These are phyloP conservation scores for Camillea tinctor DNA, from an alignment of 2,329 filamentous ascomycete species.

Conservation along the genomic window DNA sequence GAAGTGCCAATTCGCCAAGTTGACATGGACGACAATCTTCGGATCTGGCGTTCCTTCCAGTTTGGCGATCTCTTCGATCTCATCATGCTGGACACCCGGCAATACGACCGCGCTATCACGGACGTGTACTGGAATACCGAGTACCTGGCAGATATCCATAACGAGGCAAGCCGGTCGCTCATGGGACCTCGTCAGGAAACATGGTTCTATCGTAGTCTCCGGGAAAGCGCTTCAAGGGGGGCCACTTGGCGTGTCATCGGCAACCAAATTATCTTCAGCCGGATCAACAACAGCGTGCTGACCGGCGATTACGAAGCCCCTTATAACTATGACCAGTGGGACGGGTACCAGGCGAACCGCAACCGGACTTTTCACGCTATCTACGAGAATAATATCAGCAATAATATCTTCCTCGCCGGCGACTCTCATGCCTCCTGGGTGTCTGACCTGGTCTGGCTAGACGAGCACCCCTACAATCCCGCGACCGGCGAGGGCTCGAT, in stretches of 20 bases:
- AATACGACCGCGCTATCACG: conserved; percentile 67
- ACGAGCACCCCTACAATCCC: conserved; percentile 42
- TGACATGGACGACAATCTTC: conserved; percentile 67
- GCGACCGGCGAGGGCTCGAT: conserved; percentile 44
- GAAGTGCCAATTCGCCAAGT: conserved; percentile 52
- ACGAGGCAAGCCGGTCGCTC: conserved; percentile 65
- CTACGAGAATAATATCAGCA: conserved; percentile 59
- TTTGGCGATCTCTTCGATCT: conserved; percentile 65
- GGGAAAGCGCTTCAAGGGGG: conserved; percentile 56
- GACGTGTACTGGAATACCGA: conserved; percentile 60
- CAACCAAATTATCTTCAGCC: conserved; percentile 64
- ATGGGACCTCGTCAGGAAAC: conserved; percentile 73
- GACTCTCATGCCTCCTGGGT: conserved; percentile 62
- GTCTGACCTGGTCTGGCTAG: conserved; percentile 49
- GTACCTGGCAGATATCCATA: conserved; percentile 50
- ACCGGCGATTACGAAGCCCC: conserved; percentile 32
- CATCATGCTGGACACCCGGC: conserved; percentile 66
- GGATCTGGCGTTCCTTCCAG: conserved; percentile 66
- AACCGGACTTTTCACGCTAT: conserved; percentile 62
- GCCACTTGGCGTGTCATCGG: conserved; percentile 71
- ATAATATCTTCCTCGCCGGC: conserved; percentile 63
- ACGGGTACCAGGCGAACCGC: conserved; percentile 52
- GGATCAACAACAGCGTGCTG: conserved; percentile 34
- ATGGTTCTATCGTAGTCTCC: conserved; percentile 66
- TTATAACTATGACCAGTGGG: conserved; percentile 52